These are phyloP conservation scores for Populus pruinosa DNA, from an alignment of 345 rosid species.

Conservation along the genomic window DNA sequence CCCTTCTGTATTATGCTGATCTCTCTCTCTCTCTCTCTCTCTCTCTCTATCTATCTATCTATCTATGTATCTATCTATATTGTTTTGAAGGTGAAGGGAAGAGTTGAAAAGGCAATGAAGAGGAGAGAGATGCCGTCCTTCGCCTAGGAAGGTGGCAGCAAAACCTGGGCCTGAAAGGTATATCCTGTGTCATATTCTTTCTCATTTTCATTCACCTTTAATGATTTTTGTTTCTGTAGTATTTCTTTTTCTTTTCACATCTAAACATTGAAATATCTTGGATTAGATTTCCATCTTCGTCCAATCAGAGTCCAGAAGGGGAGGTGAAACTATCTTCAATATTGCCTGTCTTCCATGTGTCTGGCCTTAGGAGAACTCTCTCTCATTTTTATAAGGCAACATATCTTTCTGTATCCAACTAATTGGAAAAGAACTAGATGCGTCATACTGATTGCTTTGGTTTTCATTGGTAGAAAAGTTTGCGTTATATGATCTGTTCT, in stretches of 20 bases:
- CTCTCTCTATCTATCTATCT: neutral
- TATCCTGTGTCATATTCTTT: constrained; percentile 46
- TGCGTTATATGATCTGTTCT: too few relatives aligned
- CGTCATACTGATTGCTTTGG: neutral
- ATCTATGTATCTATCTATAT: neutral
- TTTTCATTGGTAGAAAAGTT: too few relatives aligned
- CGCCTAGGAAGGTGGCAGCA: constrained; percentile 12
- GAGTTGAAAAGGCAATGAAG: neutral
- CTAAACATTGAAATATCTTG: too few relatives aligned
- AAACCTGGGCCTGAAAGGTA: constrained; percentile 22
- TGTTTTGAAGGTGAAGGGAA: neutral
- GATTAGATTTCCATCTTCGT: neutral
- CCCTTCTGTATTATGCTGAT: constrained; percentile 3
- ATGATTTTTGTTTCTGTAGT: neutral
- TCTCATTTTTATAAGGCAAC: too few relatives aligned
- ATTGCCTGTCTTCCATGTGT: too few relatives aligned
- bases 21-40: neutral
- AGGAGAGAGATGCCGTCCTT: constrained; percentile 32
- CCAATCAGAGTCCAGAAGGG: too few relatives aligned
- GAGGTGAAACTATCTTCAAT: too few relatives aligned
- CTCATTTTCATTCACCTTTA: neutral
- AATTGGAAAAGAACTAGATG: neutral
- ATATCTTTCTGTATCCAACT: too few relatives aligned
- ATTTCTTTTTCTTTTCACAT: too few relatives aligned
- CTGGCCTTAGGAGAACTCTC: too few relatives aligned